Evolutionary conservation across 192 early-diverging fungal species (phyloP).

Genomic region (Haplosporangium gracile): DNA sequence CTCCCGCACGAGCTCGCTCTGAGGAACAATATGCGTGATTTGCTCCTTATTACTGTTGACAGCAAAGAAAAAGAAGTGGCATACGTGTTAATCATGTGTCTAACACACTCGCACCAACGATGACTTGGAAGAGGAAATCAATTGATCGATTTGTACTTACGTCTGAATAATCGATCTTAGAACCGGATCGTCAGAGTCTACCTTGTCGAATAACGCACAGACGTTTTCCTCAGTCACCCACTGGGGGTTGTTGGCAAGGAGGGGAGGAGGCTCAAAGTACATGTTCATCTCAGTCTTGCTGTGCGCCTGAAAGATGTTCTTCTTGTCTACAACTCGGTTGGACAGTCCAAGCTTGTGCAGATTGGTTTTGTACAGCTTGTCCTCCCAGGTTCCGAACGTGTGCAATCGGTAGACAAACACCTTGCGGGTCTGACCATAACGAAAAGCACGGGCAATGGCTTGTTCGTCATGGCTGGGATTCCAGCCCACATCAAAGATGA

Average conservation of each 20-base stretch:
- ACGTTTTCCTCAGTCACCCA: slow-evolving; percentile 33
- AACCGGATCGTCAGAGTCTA: slow-evolving; percentile 36
- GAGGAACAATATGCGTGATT: slow-evolving; percentile 16
- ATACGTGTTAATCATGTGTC: background rate
- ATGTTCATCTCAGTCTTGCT: slow-evolving; percentile 62
- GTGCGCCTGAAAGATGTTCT: slow-evolving; percentile 57
- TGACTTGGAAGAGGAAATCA: background rate
- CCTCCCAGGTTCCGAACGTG: slow-evolving; percentile 72
- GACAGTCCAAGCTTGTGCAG: slow-evolving; percentile 81
- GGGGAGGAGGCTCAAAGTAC: slow-evolving; percentile 64
- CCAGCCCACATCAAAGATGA: slow-evolving; percentile 84
- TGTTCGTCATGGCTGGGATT: slow-evolving; percentile 85
- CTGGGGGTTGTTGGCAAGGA: background rate
- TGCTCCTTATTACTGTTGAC: slow-evolving; percentile 14
- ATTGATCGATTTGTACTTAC: slow-evolving; percentile 9
- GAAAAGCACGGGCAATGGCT: slow-evolving; percentile 77
- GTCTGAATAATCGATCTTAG: slow-evolving; percentile 17
- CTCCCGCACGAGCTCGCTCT: slow-evolving; percentile 39
- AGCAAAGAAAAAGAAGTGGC: background rate
- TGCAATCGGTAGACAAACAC: slow-evolving; percentile 79
- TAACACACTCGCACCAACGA: background rate
- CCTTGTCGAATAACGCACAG: slow-evolving; percentile 13
- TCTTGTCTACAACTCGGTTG: slow-evolving; percentile 74
- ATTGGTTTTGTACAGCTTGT: slow-evolving; percentile 73
- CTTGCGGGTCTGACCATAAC: slow-evolving; percentile 77